Percentiles rank a stretch among this genome's conserved stretches.
phyloP scores from a whole-genome alignment of 2,329 filamentous ascomycete species.

The Lachnellula hyalina region DNA sequence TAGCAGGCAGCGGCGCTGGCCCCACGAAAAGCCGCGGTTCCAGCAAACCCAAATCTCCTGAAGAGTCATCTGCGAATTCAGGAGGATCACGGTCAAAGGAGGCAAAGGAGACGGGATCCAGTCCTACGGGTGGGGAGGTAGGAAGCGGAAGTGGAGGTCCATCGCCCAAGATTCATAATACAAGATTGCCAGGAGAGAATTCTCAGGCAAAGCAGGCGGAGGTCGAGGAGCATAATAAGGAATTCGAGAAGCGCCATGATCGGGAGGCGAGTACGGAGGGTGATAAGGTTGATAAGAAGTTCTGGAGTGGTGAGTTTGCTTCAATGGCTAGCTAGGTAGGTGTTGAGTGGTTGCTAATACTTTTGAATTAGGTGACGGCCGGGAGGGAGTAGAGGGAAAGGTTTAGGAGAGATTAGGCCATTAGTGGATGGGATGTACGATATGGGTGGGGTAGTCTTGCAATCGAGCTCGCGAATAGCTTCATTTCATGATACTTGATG shows the following conservation, averaged over 20 bases:
- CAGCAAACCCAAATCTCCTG: conserved; percentile 25
- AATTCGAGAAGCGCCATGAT: conserved; percentile 52
- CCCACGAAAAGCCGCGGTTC: conserved; percentile 31
- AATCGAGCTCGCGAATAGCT: not conserved
- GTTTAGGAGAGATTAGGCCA: not conserved
- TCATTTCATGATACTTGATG: not conserved
- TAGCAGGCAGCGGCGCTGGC: conserved; percentile 36
- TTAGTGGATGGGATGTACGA: not conserved
- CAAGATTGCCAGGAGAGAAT: conserved; percentile 18
- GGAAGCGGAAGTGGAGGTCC: conserved; percentile 20
- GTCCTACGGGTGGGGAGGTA: conserved; percentile 26
- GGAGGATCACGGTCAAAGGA: conserved; percentile 38
- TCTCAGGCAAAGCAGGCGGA: conserved; percentile 48
- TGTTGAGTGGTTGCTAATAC: not conserved
- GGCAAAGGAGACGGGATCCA: conserved; percentile 35
- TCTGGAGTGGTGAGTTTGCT: conserved; percentile 40
- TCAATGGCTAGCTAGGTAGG: not conserved
- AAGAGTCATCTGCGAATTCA: conserved; percentile 34
- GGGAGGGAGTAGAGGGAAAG: not conserved
- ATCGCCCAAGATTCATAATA: conserved; percentile 15
- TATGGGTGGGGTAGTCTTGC: not conserved
- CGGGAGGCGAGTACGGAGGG: conserved; percentile 35
- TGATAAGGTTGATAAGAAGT: conserved; percentile 52
- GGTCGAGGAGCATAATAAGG: conserved; percentile 53
- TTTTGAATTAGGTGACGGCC: not conserved